Base-by-base conservation (phyloP, 2,329 filamentous ascomycete species). In the Huntiella bhutanensis region DNA sequence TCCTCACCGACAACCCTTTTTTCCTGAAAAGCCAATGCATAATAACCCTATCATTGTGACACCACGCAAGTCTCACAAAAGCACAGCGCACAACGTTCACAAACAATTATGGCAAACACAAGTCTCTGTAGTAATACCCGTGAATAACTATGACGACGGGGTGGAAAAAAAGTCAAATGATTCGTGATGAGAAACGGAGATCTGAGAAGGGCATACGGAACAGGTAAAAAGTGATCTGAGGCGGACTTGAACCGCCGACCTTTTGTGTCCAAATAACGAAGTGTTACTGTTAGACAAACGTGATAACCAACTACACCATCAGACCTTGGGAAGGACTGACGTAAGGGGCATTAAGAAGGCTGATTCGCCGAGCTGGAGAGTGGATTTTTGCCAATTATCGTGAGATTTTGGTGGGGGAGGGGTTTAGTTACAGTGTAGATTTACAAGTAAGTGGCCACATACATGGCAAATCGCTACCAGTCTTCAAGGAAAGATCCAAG, bases 231-330 rank as follows among this genome's bases (percentile, higher is more conserved):
- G 6, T 47, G 38, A 43, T 37, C 45, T 41, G 39, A 43, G 45
- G 38, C 40, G 33, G 39, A 47, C 45, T 47, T 43, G 45, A 47
- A 47, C 45, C 45, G 39, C 45, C 38, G 34, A 47, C 40, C 45
- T 47, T 47, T 43, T 43, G 40, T 47, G 40, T 43, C 40, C 40
- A 43, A 17, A 5, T 40, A 43, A 38, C 28, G 12, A n/a, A 34
- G 41, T 28, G 22, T 47, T 41, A 47, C 7, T 47, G 45, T 47
- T 47, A 47, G 45, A 38, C 45, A 43, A 47, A 47, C 45, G 45
- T 47, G 45, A 47, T 47, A 39, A 47, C 45, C 45, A 47, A 43
- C 40, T 43, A 43, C 39, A 47, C 40, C 34, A 47, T 43, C 45
- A 41, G 33, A 37, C 33, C 45, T 43, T 6, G 12, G 13, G 5